These are phyloP conservation scores for Didymella segeticola DNA, from an alignment of 2,329 filamentous ascomycete species.

Conservation along the genomic window DNA sequence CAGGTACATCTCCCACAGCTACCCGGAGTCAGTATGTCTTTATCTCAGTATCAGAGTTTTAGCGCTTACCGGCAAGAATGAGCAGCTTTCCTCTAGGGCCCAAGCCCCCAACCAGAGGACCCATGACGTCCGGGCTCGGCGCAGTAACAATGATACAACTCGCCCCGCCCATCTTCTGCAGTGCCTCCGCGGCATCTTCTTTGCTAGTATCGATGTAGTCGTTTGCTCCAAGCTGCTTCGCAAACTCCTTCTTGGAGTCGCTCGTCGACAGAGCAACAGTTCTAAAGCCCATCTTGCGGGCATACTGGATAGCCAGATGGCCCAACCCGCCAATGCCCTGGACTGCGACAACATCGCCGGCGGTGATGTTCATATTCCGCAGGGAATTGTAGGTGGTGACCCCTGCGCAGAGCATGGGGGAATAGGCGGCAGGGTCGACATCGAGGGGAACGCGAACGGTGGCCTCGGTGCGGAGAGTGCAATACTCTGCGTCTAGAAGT, in stretches of 20 bases:
- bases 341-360: constrained; percentile 58
- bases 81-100: constrained; percentile 64
- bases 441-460: constrained; percentile 59
- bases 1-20: constrained; percentile 54
- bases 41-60: neutral
- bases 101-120: constrained; percentile 62
- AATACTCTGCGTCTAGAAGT: constrained; percentile 63
- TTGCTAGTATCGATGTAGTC: constrained; percentile 63
- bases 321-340: constrained; percentile 62
- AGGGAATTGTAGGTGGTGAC: constrained; percentile 62
- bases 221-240: constrained; percentile 61
- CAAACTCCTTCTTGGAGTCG: constrained; percentile 60
- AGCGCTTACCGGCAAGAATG: constrained; percentile 58
- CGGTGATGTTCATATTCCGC: constrained; percentile 54
- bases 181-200: constrained; percentile 56
- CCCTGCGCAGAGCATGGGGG: constrained; percentile 56
- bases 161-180: constrained; percentile 67
- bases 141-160: constrained; percentile 68
- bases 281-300: constrained; percentile 59
- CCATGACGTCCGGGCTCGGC: constrained; percentile 64
- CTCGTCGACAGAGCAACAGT: constrained; percentile 61
- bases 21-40: constrained; percentile 2
- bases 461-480: constrained; percentile 66
- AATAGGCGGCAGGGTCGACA: constrained; percentile 55
- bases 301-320: constrained; percentile 62